Percentiles rank a stretch among this genome's conserved stretches.
Evolutionary conservation across 2,329 filamentous ascomycete genomes (phyloP).

Genomic region (Alternaria postmessia): DNA sequence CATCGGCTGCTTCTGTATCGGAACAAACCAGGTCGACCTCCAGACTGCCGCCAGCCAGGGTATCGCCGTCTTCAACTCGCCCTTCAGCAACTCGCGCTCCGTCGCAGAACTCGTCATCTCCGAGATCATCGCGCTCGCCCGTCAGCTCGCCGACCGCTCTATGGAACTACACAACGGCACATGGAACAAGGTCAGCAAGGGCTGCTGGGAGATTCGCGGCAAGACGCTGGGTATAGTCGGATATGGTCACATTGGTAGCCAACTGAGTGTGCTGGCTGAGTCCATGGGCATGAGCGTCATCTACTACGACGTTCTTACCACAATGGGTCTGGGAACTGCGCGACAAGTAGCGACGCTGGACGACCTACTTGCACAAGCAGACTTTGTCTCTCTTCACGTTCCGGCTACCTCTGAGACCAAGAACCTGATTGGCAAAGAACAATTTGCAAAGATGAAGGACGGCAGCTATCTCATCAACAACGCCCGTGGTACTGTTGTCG

Average conservation of each 20-base stretch:
- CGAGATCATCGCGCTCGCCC: constrained; percentile 89
- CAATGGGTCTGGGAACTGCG: constrained; percentile 93
- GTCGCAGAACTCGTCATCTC: constrained; percentile 95
- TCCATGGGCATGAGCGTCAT: constrained; percentile 98
- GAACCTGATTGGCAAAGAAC: constrained; percentile 82
- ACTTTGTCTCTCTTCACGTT: constrained; percentile 95
- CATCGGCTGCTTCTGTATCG: constrained; percentile 98
- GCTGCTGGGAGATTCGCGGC: constrained; percentile 97
- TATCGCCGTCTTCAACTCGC: constrained; percentile 98
- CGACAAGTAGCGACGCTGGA: constrained; percentile 82
- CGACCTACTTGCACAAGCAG: constrained; percentile 77
- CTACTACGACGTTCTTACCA: constrained; percentile 92
- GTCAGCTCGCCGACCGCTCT: constrained; percentile 91
- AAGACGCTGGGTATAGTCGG: constrained; percentile 97
- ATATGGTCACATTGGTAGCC: constrained; percentile 96
- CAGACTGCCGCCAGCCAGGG: constrained; percentile 82
- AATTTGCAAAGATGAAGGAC: constrained; percentile 89
- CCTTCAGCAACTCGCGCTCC: constrained; percentile 96
- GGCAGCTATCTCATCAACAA: constrained; percentile 97
- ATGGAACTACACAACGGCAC: constrained; percentile 92
- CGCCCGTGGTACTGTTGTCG: constrained; percentile 89
- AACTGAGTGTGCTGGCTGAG: constrained; percentile 93
- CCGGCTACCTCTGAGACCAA: constrained; percentile 92
- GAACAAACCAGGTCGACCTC: constrained; percentile 93
- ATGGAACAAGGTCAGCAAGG: constrained; percentile 97